Percentiles rank a stretch among this genome's conserved stretches.
phyloP scores from a whole-genome alignment of 352 stramenopile genomes.

The Phytopythium delawarense region DNA sequence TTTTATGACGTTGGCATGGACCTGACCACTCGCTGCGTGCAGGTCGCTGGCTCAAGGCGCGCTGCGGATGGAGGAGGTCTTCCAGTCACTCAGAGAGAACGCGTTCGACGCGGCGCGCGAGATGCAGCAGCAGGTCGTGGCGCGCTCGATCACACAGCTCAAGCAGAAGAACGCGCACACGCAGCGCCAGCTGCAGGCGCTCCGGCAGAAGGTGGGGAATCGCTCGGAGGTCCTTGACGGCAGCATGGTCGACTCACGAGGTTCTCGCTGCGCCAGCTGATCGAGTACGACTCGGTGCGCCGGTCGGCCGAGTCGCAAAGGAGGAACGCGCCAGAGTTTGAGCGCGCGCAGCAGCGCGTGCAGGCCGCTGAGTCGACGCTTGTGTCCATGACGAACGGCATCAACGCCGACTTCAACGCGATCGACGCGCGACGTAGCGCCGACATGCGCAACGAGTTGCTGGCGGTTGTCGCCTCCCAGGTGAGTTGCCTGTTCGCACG shows the following conservation, averaged over 20 bases:
- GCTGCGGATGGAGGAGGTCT: conserved; percentile 51
- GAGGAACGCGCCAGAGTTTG: conserved; percentile 56
- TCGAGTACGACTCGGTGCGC: conserved; percentile 71
- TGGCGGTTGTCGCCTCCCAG: conserved; percentile 69
- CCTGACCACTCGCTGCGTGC: too few species aligned
- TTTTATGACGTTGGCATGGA: neutral
- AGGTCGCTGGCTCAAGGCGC: conserved; percentile 46
- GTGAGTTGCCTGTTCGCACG: conserved; percentile 9
- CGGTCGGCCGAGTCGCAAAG: conserved; percentile 60
- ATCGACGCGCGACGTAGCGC: conserved; percentile 53
- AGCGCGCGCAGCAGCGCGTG: conserved; percentile 59
- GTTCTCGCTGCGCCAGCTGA: conserved; percentile 25
- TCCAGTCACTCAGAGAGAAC: conserved; percentile 49
- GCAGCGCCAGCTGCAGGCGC: conserved; percentile 38
- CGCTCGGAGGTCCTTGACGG: neutral
- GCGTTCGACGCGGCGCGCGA: conserved; percentile 39
- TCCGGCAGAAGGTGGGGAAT: conserved; percentile 40
- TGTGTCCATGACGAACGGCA: conserved; percentile 45
- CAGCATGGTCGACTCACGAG: neutral
- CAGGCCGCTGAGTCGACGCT: conserved; percentile 43
- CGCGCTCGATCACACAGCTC: conserved; percentile 41
- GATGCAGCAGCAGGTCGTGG: conserved; percentile 38
- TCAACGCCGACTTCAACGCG: conserved; percentile 61
- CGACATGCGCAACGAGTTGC: conserved; percentile 77
- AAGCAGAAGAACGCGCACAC: conserved; percentile 30